These are phyloP conservation scores for Neonectria coccinea DNA, from an alignment of 2,329 filamentous ascomycete species.

Conservation along the genomic window DNA sequence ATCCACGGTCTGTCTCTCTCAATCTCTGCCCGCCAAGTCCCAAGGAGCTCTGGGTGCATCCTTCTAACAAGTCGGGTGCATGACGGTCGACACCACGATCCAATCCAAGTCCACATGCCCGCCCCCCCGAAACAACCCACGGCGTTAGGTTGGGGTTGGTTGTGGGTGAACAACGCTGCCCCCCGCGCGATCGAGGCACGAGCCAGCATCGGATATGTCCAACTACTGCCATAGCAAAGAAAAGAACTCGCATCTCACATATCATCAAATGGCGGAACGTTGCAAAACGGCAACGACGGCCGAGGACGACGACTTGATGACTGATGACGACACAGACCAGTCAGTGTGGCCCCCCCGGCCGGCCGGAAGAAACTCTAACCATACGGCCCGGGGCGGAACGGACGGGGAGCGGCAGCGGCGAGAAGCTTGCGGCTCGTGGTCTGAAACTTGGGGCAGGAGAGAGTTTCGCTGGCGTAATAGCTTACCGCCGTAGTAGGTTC, in stretches of 20 bases:
- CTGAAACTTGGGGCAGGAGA: neutral
- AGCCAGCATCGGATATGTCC: neutral
- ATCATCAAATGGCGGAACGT: neutral
- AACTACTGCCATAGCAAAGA: neutral
- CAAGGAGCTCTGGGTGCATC: neutral
- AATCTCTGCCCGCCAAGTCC: neutral
- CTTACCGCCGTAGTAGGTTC: slow-evolving; percentile 35
- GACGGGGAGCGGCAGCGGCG: slow-evolving; percentile 15
- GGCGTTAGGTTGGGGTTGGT: neutral
- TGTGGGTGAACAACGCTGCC: neutral
- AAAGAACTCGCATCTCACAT: neutral
- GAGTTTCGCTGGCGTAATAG: slow-evolving; percentile 40
- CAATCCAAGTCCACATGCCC: slow-evolving; percentile 1
- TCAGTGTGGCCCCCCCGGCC: slow-evolving; percentile 2
- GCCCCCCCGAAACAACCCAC: neutral
- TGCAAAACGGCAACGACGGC: neutral
- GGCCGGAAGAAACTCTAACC: slow-evolving; percentile 13
- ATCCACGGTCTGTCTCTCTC: neutral
- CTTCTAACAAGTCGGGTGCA: neutral
- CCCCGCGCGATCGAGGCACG: slow-evolving; percentile 4
- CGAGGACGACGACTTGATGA: neutral
- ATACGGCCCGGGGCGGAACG: slow-evolving; percentile 20
- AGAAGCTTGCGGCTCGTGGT: neutral
- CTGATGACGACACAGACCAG: neutral
- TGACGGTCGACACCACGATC: slow-evolving; percentile 7